Conservation (phyloP, 2,329 filamentous ascomycete genomes). For the Claviceps maximensis region DNA sequence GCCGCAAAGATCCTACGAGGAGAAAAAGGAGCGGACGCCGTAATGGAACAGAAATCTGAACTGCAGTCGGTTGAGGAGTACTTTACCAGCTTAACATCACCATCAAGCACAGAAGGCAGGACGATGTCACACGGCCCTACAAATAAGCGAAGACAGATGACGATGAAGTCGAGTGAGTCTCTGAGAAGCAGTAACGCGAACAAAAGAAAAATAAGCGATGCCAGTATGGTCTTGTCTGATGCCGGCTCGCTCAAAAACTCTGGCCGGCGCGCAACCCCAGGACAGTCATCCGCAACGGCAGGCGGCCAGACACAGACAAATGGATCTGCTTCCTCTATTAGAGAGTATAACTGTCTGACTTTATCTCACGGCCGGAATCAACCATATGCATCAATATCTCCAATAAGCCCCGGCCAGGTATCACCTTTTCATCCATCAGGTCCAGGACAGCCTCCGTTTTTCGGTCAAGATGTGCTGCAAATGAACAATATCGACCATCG, state of each 20-base stretch:
- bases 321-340: conserved; percentile 16
- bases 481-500: conserved; percentile 34
- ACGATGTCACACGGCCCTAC: conserved; percentile 12
- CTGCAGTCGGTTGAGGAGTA: conserved; percentile 93
- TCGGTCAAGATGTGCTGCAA: conserved; percentile 39
- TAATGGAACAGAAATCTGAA: conserved; percentile 77
- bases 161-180: conserved; percentile 20
- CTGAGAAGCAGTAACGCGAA: conserved; percentile 1
- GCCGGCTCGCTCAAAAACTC: conserved; percentile 6
- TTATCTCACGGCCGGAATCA: conserved; percentile 27
- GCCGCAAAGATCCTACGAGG: conserved; percentile 47
- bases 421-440: conserved; percentile 23
- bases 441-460: conserved; percentile 26
- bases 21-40: conserved; percentile 73
- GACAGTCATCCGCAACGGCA: conserved; percentile 18
- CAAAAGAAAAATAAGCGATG: conserved; percentile 2
- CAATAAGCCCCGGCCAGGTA: conserved; percentile 37
- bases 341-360: conserved; percentile 26
- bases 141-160: conserved; percentile 23
- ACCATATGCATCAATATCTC: conserved; percentile 35
- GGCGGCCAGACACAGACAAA: conserved; percentile 24
- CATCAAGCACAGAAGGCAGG: conserved; percentile 34
- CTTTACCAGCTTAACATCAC: conserved; percentile 66
- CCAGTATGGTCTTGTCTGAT: conserved; percentile 5
- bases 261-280: conserved; percentile 10